A percentile compares a stretch with the other conserved stretches of the same genome.
Conservation (phyloP, 331 rosid species). For the Cydonia oblonga region DNA sequence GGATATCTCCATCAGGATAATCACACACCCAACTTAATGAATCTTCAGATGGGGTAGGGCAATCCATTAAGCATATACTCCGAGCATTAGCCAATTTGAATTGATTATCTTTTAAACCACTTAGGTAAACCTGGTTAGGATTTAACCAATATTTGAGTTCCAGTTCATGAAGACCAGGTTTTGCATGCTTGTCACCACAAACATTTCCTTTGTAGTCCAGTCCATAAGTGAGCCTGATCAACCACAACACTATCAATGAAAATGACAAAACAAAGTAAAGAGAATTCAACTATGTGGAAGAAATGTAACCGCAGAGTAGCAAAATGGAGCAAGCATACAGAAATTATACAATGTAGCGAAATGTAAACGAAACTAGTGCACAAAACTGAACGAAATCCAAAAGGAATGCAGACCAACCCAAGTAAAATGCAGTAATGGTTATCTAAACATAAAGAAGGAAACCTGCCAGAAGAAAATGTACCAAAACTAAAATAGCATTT, state of each 20-base stretch:
- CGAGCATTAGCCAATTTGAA: conserved; percentile 66
- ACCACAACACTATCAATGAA: conserved; percentile 15
- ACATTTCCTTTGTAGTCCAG: conserved; percentile 95
- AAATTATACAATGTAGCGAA: background rate
- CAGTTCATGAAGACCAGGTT: conserved; percentile 65
- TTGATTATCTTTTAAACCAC: conserved; percentile 65
- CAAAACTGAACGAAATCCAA: background rate
- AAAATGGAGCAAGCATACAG: background rate
- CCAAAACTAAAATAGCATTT: background rate
- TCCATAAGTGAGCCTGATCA: conserved; percentile 85
- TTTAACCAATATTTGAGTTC: conserved; percentile 85
- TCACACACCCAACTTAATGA: conserved; percentile 83
- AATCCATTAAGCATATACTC: conserved; percentile 72
- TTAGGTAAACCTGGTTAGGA: conserved; percentile 93
- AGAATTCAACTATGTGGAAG: background rate
- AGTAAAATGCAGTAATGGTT: background rate
- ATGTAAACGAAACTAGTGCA: background rate
- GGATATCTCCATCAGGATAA: conserved; percentile 86
- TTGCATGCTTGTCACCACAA: conserved; percentile 79
- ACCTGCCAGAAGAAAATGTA: background rate
- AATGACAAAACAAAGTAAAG: background rate
- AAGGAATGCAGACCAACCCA: background rate
- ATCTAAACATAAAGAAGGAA: background rate
- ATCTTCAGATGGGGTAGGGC: conserved; percentile 70
- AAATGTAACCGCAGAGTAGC: background rate